phyloP scores from a whole-genome alignment of 192 early-diverging fungal species.

The Coemansia sp. region DNA sequence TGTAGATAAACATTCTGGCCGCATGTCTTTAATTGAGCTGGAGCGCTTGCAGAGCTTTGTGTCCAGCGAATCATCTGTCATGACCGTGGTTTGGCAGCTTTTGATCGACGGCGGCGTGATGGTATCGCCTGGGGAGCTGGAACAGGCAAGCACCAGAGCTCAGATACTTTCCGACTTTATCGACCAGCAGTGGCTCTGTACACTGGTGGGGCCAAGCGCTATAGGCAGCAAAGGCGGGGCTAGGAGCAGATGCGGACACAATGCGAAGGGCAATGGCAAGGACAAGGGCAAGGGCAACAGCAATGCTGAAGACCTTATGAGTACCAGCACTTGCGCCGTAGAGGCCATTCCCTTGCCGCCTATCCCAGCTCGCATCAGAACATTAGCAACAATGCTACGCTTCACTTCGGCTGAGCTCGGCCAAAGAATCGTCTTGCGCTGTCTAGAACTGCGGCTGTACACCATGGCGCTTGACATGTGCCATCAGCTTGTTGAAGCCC shows the following conservation, averaged over 20 bases:
- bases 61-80: conserved; percentile 10
- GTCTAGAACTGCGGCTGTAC: conserved; percentile 13
- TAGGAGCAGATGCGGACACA: too few relatives aligned
- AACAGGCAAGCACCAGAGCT: conserved; percentile 16
- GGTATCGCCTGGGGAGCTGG: conserved; percentile 53
- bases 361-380: conserved; percentile 21
- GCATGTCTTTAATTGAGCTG: conserved; percentile 13
- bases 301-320: neutral
- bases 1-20: neutral
- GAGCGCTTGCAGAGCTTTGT: conserved; percentile 18
- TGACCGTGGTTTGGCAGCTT: conserved; percentile 48
- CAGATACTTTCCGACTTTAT: conserved; percentile 46
- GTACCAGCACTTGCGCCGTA: neutral
- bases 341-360: conserved; percentile 22
- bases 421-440: conserved; percentile 14
- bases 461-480: conserved; percentile 40
- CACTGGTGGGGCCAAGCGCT: neutral
- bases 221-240: too few relatives aligned
- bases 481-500: conserved; percentile 23
- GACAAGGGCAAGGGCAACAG: conserved; percentile 17
- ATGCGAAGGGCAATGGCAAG: too few relatives aligned
- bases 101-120: conserved; percentile 42
- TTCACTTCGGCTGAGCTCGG: conserved; percentile 26
- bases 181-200: conserved; percentile 38
- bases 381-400: conserved; percentile 36